Percentiles rank a stretch among this genome's conserved stretches.
Conservation (phyloP, 306 rosid genomes). For the Prinsepia uniflora region DNA sequence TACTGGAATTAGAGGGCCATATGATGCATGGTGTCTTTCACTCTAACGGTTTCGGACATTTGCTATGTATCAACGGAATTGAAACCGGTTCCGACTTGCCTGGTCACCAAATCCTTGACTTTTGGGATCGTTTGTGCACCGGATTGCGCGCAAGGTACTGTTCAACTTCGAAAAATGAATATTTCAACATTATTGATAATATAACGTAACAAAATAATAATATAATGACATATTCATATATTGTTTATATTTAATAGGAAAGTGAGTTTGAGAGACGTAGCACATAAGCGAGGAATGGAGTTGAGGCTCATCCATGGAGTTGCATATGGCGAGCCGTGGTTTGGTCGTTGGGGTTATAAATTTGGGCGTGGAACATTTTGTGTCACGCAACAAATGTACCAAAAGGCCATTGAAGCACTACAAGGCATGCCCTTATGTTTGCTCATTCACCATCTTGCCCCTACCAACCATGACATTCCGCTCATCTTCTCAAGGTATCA, state of each 20-base stretch:
- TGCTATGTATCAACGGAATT: slow-evolving; percentile 67
- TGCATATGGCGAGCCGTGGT: slow-evolving; percentile 69
- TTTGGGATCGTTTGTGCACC: slow-evolving; percentile 81
- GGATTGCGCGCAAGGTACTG: slow-evolving; percentile 61
- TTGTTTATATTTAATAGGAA: slow-evolving; percentile 37
- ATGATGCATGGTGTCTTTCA: slow-evolving; percentile 85
- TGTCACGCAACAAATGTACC: slow-evolving; percentile 61
- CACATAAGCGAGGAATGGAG: slow-evolving; percentile 76
- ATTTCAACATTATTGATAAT: too few relatives aligned
- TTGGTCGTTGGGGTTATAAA: slow-evolving; percentile 80
- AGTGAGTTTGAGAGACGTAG: slow-evolving; percentile 66
- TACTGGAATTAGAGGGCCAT: slow-evolving; percentile 50
- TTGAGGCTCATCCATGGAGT: slow-evolving; percentile 63
- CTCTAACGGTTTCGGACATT: slow-evolving; percentile 85
- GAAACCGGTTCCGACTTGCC: slow-evolving; percentile 67
- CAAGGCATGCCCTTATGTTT: slow-evolving; percentile 59
- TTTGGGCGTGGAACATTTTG: slow-evolving; percentile 60
- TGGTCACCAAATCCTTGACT: slow-evolving; percentile 58
- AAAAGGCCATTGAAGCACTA: slow-evolving; percentile 63
- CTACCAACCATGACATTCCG: slow-evolving; percentile 47
- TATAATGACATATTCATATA: neutral
- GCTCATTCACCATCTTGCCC: slow-evolving; percentile 39
- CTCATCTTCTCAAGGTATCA: slow-evolving; percentile 63
- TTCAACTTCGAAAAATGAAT: too few relatives aligned
- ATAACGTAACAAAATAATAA: neutral